Conservation (phyloP, 2,329 filamentous ascomycete genomes). For the Alternaria panax region DNA sequence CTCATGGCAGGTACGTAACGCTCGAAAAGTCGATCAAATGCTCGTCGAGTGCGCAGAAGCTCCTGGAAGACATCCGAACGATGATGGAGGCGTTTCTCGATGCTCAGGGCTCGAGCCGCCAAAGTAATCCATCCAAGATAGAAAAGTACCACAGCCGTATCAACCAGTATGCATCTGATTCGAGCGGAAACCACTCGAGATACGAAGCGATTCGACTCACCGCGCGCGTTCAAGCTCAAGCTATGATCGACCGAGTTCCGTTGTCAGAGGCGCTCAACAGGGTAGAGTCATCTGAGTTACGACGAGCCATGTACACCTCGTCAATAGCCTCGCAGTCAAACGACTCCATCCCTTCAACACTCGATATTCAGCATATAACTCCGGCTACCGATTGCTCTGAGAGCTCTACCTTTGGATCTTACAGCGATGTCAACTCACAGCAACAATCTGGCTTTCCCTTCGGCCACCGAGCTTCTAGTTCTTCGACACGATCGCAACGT, state of each 20-base stretch:
- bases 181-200: constrained; percentile 34
- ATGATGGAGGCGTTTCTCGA: constrained; percentile 44
- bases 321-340: constrained; percentile 18
- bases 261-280: constrained; percentile 38
- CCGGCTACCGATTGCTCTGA: constrained; percentile 26
- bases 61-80: constrained; percentile 37
- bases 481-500: constrained; percentile 15
- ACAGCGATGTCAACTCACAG: constrained; percentile 3
- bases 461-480: constrained; percentile 9
- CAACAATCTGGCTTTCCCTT: constrained; percentile 14
- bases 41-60: constrained; percentile 20
- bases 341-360: constrained; percentile 28
- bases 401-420: constrained; percentile 20
- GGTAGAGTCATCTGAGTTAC: constrained; percentile 10
- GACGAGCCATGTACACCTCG: constrained; percentile 9
- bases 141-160: constrained; percentile 33
- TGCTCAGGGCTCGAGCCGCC: constrained; percentile 27
- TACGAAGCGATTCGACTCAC: constrained; percentile 49
- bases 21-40: constrained; percentile 32
- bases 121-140: constrained; percentile 19
- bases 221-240: constrained; percentile 41
- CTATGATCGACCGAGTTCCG: constrained; percentile 36
- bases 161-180: constrained; percentile 23
- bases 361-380: constrained; percentile 26
- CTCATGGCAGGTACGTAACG: constrained; percentile 37